Conservation (phyloP, 208 protist species). For the Histomonas meleagridis region DNA sequence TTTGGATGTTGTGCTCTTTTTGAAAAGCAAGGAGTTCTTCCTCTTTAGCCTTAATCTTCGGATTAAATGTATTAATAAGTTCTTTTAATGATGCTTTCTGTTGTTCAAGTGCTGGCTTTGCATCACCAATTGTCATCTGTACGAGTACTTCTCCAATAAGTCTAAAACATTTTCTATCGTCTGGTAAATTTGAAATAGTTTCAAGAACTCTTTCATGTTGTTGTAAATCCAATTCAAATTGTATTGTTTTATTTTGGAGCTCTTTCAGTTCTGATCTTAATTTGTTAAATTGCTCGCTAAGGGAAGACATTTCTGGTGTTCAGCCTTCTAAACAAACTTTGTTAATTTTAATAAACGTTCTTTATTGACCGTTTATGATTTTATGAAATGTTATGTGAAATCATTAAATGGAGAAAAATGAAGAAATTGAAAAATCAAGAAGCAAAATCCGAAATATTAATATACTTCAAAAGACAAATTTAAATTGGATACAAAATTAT, state of each 20-base stretch:
- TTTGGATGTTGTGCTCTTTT: constrained; percentile 20
- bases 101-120: neutral
- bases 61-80: neutral
- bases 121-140: constrained; percentile 16
- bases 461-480: too few relatives aligned
- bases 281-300: neutral
- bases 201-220: constrained; percentile 16
- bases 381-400: too few relatives aligned
- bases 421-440: too few relatives aligned
- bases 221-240: constrained; percentile 20
- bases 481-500: neutral
- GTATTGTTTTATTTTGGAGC: neutral
- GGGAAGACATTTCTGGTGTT: neutral
- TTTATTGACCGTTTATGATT: too few relatives aligned
- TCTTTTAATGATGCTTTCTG: neutral
- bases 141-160: constrained; percentile 23
- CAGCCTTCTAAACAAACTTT: too few relatives aligned
- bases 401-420: too few relatives aligned
- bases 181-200: neutral
- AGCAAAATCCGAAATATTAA: too few relatives aligned
- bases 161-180: neutral
- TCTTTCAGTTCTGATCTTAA: constrained; percentile 2
- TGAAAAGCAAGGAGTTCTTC: neutral
- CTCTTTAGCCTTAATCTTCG: neutral
- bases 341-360: too few relatives aligned